A percentile compares a stretch with the other conserved stretches of the same genome.
These are phyloP conservation scores for Lycium ferocissimum DNA, from an alignment of 257 asterid species.

Conservation along the genomic window DNA sequence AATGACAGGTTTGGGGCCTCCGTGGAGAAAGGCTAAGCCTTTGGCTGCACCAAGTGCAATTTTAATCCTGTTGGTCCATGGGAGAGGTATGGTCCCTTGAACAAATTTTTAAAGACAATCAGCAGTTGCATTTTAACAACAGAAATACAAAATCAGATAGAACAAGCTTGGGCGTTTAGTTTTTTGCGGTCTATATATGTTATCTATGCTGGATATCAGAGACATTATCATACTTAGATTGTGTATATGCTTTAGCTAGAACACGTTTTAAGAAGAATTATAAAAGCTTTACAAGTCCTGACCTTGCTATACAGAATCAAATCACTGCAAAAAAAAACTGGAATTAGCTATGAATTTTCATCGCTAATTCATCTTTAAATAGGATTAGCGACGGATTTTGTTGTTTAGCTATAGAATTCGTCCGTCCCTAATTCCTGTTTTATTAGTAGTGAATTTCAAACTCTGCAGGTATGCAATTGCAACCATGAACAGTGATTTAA, in stretches of 20 bases:
- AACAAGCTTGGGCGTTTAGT: not conserved
- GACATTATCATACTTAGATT: not conserved
- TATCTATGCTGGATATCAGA: not conserved
- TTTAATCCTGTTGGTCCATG: slow-evolving; percentile 90
- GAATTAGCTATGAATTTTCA: too few relatives aligned
- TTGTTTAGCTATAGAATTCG: too few relatives aligned
- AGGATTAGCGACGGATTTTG: too few relatives aligned
- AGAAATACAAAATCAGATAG: not conserved
- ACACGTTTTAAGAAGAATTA: not conserved
- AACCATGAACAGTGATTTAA: not conserved
- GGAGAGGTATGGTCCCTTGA: slow-evolving; percentile 94
- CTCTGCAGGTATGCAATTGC: not conserved
- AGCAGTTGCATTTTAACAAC: not conserved
- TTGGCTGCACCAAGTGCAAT: slow-evolving; percentile 96
- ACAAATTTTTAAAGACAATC: slow-evolving; percentile 32
- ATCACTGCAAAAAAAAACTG: too few relatives aligned
- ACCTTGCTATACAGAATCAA: too few relatives aligned
- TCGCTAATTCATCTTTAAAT: too few relatives aligned
- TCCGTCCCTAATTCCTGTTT: too few relatives aligned
- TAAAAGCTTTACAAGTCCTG: not conserved
- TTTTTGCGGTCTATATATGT: not conserved
- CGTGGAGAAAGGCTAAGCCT: slow-evolving; percentile 91
- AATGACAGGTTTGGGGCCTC: slow-evolving; percentile 85
- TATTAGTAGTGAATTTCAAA: too few relatives aligned
- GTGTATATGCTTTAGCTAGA: not conserved